phyloP scores from a whole-genome alignment of 805 yeast species.

The Wickerhamomyces hampshirensis region DNA sequence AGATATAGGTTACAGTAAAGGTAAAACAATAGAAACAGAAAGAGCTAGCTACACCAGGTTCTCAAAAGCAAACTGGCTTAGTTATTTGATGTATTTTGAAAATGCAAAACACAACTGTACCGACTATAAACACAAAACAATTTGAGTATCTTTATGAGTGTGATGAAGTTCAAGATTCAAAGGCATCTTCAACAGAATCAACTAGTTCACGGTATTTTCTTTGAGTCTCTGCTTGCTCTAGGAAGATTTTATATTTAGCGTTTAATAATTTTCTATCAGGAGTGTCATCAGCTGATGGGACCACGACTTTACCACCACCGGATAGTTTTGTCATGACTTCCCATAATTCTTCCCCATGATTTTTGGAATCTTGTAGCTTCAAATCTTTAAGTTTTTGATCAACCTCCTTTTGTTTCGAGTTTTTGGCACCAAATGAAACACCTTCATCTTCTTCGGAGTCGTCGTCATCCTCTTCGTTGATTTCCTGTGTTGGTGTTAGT shows the following conservation, averaged over 20 bases:
- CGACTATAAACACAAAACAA: no score
- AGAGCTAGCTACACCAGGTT: no score
- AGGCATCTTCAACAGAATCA: slow-evolving; percentile 35
- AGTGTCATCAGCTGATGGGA: slow-evolving; percentile 52
- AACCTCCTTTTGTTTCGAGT: slow-evolving; percentile 48
- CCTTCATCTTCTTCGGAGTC: slow-evolving; percentile 44
- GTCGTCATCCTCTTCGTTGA: slow-evolving; percentile 36
- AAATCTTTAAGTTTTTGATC: slow-evolving; percentile 37
- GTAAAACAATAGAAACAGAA: no score
- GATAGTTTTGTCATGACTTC: slow-evolving; percentile 79
- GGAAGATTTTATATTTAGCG: slow-evolving; percentile 79
- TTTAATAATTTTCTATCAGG: slow-evolving; percentile 68
- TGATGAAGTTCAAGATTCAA: slow-evolving; percentile 2
- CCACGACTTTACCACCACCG: slow-evolving; percentile 75
- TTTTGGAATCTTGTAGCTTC: slow-evolving; percentile 15
- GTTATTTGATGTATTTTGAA: no score
- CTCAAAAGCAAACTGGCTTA: no score
- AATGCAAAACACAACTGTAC: no score
- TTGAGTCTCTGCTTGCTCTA: slow-evolving; percentile 84
- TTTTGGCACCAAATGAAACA: slow-evolving; percentile 56
- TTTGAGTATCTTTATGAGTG: no score
- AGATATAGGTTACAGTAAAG: no score
- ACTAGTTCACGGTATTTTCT: slow-evolving; percentile 70
- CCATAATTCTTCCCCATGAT: slow-evolving; percentile 68
- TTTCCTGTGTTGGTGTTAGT: slow-evolving; percentile 24